Evolutionary conservation across 2,329 filamentous ascomycete genomes (phyloP), one percentile per base, ranked within the genome.

Genomic region (Colletotrichum plurivorum): DNA sequence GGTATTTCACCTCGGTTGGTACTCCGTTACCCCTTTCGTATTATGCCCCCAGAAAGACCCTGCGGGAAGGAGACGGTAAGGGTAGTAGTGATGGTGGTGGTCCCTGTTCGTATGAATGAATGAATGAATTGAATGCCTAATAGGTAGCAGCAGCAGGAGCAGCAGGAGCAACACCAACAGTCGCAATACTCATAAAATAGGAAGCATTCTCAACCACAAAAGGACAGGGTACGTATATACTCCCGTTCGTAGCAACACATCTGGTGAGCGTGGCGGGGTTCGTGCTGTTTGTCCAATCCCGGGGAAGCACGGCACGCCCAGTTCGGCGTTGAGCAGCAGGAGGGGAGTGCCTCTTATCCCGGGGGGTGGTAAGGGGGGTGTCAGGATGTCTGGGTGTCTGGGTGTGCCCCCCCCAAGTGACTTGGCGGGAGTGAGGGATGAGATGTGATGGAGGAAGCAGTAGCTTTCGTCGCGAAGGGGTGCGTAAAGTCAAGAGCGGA

Each of bases 231-330:
- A 69, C 62, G 54, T 60, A 69, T 60, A 69, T 22, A 52, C 39
- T 59, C 49, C 54, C 31, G 55, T 56, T 45, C 55, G 43, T 69
- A 60, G 51, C 49, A 60, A 43, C 43, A 20, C 54, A 59, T 55
- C 60, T 68, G 61, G 65, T 55, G 66, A 69, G 69, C 10, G 61
- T 58, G 66, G 69, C 69, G 69, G 69, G 66, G 67, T 70, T 48
- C 51, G 54, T 60, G 49, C 55, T 63, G 56, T 70, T 71, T 70
- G 69, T 63, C 69, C 69, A 71, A 70, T 70, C 66, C 69, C 61
- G 46, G 69, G 59, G 43, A 54, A 55, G 61, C 20, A 59, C 43
- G 49, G 60, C 61, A 55, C 13, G 61, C 66, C 61, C 43, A 55
- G 49, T 65, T 69, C 61, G 66, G 61, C 51, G 20, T 60, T 63